phyloP scores from a whole-genome alignment of 1,284 basidiomycete genomes.

The Vanrija pseudolonga region DNA sequence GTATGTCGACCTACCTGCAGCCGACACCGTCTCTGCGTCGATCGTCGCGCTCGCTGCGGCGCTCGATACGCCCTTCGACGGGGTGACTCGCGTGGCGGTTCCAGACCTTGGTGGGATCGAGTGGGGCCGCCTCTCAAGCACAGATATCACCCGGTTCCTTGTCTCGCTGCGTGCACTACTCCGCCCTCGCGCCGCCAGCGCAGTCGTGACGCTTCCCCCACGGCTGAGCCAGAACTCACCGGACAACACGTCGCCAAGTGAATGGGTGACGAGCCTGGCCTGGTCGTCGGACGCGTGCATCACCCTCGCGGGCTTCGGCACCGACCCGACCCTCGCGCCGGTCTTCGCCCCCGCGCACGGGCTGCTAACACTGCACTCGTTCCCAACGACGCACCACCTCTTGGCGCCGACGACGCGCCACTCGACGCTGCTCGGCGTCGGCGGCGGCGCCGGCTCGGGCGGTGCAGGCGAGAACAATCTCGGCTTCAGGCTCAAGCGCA shows the following conservation, averaged over 20 bases:
- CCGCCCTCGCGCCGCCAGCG: slow-evolving; percentile 57
- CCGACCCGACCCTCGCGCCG: slow-evolving; percentile 48
- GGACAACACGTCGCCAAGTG: slow-evolving; percentile 21
- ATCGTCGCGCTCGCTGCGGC: background rate
- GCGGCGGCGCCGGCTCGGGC: slow-evolving; percentile 49
- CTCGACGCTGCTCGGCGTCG: slow-evolving; percentile 70
- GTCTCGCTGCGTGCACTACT: slow-evolving; percentile 63
- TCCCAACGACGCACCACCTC: slow-evolving; percentile 67
- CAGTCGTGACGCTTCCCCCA: slow-evolving; percentile 62
- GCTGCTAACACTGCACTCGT: slow-evolving; percentile 65
- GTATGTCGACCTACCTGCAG: background rate
- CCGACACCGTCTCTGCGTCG: background rate
- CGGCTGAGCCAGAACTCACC: slow-evolving; percentile 23
- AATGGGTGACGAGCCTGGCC: slow-evolving; percentile 70
- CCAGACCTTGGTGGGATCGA: slow-evolving; percentile 64
- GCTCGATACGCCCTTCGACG: background rate
- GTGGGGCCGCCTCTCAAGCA: slow-evolving; percentile 62
- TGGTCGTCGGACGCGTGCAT: slow-evolving; percentile 74
- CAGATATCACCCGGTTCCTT: slow-evolving; percentile 70
- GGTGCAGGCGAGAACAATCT: slow-evolving; percentile 84
- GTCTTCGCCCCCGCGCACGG: slow-evolving; percentile 81
- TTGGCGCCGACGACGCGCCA: slow-evolving; percentile 69
- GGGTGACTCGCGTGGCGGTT: slow-evolving; percentile 60
- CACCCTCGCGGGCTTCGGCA: slow-evolving; percentile 69
- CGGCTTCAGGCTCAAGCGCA: slow-evolving; percentile 87